Evolutionary conservation across 1,284 basidiomycete genomes (phyloP).

Genomic region (Pyrrhoderma lamaoense): DNA sequence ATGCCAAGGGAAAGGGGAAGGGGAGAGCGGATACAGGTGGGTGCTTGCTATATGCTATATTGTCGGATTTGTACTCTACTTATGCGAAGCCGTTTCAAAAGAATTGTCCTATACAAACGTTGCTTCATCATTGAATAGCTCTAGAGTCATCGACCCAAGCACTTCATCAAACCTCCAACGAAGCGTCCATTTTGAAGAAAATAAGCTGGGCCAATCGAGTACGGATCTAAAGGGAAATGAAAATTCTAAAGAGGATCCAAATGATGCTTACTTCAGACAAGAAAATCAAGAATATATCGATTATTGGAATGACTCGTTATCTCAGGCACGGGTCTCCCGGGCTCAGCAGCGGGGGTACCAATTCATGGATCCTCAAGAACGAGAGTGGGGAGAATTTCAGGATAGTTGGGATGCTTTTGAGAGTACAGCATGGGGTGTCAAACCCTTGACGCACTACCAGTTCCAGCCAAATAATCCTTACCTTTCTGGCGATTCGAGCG

Average conservation of each 20-base stretch:
- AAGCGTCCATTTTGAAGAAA: constrained; percentile 22
- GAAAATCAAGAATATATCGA: constrained; percentile 62
- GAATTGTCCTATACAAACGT: too few species aligned
- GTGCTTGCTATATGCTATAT: background rate
- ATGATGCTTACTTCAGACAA: constrained; percentile 62
- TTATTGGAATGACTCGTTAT: constrained; percentile 42
- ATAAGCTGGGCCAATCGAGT: background rate
- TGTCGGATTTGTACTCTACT: background rate
- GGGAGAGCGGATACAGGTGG: constrained; percentile 22
- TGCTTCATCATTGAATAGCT: too few species aligned
- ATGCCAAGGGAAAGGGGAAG: constrained; percentile 63
- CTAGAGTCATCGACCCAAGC: constrained; percentile 12
- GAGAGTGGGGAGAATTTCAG: constrained; percentile 66
- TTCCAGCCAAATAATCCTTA: constrained; percentile 86
- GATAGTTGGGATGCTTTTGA: constrained; percentile 80
- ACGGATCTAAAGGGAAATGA: background rate
- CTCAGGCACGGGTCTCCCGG: constrained; percentile 5
- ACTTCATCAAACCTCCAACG: constrained; percentile 4
- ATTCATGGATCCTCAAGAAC: constrained; percentile 15
- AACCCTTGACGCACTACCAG: constrained; percentile 54
- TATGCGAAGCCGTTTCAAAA: too few species aligned
- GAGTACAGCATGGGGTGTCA: constrained; percentile 57
- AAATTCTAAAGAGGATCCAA: constrained; percentile 39
- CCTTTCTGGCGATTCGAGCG: constrained; percentile 44
- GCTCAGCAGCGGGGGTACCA: constrained; percentile 1